Conservation (phyloP, 495 filamentous ascomycete genomes). For the Lineolata rhizophorae region DNA sequence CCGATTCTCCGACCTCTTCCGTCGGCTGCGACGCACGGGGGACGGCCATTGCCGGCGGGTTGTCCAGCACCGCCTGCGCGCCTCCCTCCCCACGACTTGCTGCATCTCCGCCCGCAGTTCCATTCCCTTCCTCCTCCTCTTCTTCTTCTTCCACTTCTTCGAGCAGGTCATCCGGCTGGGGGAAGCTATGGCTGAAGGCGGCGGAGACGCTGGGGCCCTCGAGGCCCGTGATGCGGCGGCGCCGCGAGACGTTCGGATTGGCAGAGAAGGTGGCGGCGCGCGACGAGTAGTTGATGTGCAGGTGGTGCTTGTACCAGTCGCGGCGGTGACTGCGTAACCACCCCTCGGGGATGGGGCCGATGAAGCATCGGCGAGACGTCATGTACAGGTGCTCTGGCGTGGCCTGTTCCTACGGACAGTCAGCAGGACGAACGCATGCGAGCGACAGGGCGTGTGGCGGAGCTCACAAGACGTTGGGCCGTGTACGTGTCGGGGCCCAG, state of each 20-base stretch:
- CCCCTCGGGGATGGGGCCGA: constrained; percentile 45
- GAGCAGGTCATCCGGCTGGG: constrained; percentile 20
- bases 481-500: constrained; percentile 14
- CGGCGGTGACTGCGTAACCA: constrained; percentile 45
- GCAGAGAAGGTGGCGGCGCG: constrained; percentile 31
- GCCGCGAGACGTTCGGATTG: constrained; percentile 20
- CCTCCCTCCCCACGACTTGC: no score
- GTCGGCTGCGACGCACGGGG: no score
- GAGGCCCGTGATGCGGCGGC: constrained; percentile 20
- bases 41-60: no score
- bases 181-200: constrained; percentile 20
- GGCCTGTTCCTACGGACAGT: constrained; percentile 20
- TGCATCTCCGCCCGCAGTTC: no score
- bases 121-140: constrained; percentile 1
- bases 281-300: constrained; percentile 36
- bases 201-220: constrained; percentile 20
- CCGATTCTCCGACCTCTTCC: no score
- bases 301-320: constrained; percentile 34
- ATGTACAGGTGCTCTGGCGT: constrained; percentile 39
- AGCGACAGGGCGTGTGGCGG: constrained; percentile 1
- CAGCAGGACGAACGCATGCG: no score
- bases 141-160: constrained; percentile 14
- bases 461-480: constrained; percentile 27
- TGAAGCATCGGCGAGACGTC: constrained; percentile 41
- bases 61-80: no score